These are phyloP conservation scores for Camellia lanceoleosa DNA, from an alignment of 148 eudicot genomes.

Conservation along the genomic window DNA sequence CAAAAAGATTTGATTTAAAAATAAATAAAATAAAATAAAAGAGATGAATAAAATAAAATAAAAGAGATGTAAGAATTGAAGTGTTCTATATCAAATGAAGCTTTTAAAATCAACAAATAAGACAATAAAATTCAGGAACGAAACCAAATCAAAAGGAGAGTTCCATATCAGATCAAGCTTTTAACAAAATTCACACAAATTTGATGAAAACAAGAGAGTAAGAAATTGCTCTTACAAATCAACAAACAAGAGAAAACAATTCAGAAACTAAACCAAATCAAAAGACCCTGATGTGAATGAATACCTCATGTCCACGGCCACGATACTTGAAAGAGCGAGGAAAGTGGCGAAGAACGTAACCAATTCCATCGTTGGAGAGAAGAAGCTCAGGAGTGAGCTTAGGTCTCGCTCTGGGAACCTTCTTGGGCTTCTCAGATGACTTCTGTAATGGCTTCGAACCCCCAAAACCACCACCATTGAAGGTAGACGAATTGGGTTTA, in stretches of 20 bases:
- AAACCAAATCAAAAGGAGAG: too few relatives aligned
- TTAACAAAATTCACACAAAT: too few relatives aligned
- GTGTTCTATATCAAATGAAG: too few relatives aligned
- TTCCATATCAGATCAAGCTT: too few relatives aligned
- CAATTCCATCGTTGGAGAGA: slow-evolving; percentile 76
- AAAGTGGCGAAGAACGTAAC: slow-evolving; percentile 74
- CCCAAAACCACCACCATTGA: slow-evolving; percentile 15
- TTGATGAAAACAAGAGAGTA: too few relatives aligned
- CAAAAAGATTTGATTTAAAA: too few relatives aligned
- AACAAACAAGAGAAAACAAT: background rate
- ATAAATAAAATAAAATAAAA: too few relatives aligned
- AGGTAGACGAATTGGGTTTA: slow-evolving; percentile 5
- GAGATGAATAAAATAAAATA: too few relatives aligned
- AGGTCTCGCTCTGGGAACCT: slow-evolving; percentile 54
- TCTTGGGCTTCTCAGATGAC: slow-evolving; percentile 56
- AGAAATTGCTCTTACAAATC: background rate
- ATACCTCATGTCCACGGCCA: slow-evolving; percentile 84
- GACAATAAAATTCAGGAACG: too few relatives aligned
- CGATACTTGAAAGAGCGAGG: slow-evolving; percentile 65
- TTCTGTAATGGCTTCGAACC: slow-evolving; percentile 8
- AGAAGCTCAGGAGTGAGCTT: slow-evolving; percentile 79
- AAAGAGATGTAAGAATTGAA: too few relatives aligned
- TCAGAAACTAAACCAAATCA: background rate
- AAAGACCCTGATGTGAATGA: background rate
- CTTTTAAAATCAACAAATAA: too few relatives aligned